Evolutionary conservation across 176 grass and related monocot species (phyloP), one percentile per base, ranked within the genome.

Genomic region (Bothriochloa decipiens): DNA sequence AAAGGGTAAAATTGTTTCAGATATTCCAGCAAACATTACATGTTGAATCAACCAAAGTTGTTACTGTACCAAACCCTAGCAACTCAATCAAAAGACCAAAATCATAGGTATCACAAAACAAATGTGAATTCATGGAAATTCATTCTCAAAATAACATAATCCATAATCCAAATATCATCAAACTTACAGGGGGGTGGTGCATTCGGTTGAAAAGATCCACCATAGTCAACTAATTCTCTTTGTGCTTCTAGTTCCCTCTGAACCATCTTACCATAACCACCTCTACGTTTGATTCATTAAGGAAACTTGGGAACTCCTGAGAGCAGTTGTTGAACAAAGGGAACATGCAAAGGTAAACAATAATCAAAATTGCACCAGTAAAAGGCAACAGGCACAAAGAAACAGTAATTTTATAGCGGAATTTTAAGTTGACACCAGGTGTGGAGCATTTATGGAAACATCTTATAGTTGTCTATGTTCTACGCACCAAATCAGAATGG

Each of bases 211-310:
- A 91, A 91, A 72, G 74, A 18, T 87, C 83, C 81, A 75, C 92
- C 95, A 88, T 98, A 98, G 76, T 98, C 89, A 39, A 98, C 96
- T 57, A 98, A 88, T 58, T 98, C 85, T 89, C 96, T 93, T 68
- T 98, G 96, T 72, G 83, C 91, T 85, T 98, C 96, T 72, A 98
- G 86, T 75, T 98, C 96, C 85, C 63, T 95, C 83, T 98, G 96
- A 76, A 98, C 96, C 87, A 98, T 71, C 89, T 98, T 98, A 63
- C 96, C 96, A 52, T 98, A 98, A 16, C 96, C 96, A 83, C 96
- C 96, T 85, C 96, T 91, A 76, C 89, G 89, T 91, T 62, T 75
- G 41, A 84, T 70, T 87, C 33, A 69, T 87, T 91, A 91, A 91
- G 89, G 76, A 91, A 87, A 41, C 4, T 29, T 63, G n/a, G 0